Conservation (phyloP, 768 basidiomycete genomes). For the Lentinula sp. region DNA sequence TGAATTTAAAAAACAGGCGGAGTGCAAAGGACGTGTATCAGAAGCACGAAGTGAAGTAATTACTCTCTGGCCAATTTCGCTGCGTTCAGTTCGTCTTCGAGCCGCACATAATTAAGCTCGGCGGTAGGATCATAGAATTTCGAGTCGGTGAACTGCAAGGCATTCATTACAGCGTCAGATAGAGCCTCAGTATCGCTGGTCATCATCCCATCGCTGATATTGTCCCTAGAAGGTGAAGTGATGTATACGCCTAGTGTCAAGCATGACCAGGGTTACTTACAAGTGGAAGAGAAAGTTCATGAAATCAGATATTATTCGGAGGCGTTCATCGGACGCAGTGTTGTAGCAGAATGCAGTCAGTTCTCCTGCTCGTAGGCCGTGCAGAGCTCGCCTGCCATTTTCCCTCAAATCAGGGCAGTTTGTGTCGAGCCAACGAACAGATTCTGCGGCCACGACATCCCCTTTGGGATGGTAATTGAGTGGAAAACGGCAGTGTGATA, state of each 20-base stretch:
- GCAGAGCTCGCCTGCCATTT: conserved; percentile 41
- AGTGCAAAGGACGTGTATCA: too few species aligned
- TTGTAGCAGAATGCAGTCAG: conserved; percentile 64
- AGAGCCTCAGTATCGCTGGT: conserved; percentile 51
- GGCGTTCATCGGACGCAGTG: conserved; percentile 44
- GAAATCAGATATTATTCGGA: conserved; percentile 64
- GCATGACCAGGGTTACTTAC: conserved; percentile 23
- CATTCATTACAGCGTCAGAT: conserved; percentile 66
- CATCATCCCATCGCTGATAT: conserved; percentile 78
- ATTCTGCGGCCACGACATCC: conserved; percentile 39
- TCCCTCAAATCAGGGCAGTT: conserved; percentile 38
- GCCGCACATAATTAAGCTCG: conserved; percentile 27
- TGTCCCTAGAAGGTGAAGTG: conserved; percentile 35
- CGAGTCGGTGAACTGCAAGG: conserved; percentile 47
- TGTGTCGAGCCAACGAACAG: conserved; percentile 44
- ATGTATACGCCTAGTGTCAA: background rate
- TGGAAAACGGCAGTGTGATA: conserved; percentile 44
- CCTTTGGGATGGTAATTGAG: conserved; percentile 38
- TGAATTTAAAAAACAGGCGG: background rate
- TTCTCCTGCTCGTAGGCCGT: conserved; percentile 59
- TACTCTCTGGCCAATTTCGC: conserved; percentile 68
- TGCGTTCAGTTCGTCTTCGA: conserved; percentile 41
- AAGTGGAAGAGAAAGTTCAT: conserved; percentile 56
- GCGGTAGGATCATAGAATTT: conserved; percentile 40
- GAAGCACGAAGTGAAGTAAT: conserved; percentile 16